Evolutionary conservation across 2,329 filamentous ascomycete species (phyloP).

Genomic region (Sporothrix sp.): DNA sequence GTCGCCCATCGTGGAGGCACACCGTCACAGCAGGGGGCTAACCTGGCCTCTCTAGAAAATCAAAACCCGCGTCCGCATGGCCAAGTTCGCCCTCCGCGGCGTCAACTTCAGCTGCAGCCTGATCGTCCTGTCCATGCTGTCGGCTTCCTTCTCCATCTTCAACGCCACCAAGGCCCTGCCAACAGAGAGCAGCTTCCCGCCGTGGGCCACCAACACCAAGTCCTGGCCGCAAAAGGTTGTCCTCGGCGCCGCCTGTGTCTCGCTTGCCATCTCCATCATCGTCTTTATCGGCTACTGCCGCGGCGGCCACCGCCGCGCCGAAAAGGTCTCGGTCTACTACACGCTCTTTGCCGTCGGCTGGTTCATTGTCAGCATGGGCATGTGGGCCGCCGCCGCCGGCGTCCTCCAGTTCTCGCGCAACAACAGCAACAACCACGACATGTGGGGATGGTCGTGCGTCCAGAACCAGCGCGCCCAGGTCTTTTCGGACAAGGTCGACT

Average conservation of each 20-base stretch:
- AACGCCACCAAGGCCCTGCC: slow-evolving; percentile 71
- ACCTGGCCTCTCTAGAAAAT: slow-evolving; percentile 58
- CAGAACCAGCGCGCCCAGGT: slow-evolving; percentile 72
- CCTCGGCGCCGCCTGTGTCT: slow-evolving; percentile 68
- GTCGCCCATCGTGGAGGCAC: no score
- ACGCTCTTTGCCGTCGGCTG: slow-evolving; percentile 86
- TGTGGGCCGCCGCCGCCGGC: slow-evolving; percentile 83
- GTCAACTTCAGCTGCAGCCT: slow-evolving; percentile 96
- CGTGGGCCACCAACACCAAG: slow-evolving; percentile 73
- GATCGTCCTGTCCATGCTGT: slow-evolving; percentile 85
- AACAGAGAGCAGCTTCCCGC: slow-evolving; percentile 65
- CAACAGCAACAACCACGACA: slow-evolving; percentile 68
- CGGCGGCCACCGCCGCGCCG: slow-evolving; percentile 77
- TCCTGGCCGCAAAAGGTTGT: slow-evolving; percentile 86
- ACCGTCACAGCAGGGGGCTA: no score
- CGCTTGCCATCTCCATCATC: slow-evolving; percentile 65
- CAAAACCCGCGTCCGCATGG: slow-evolving; percentile 81
- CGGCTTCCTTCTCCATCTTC: slow-evolving; percentile 85
- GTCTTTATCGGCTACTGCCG: slow-evolving; percentile 82
- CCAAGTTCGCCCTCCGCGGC: slow-evolving; percentile 88
- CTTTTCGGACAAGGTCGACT: slow-evolving; percentile 74
- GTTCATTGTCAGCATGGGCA: slow-evolving; percentile 85
- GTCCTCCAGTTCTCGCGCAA: slow-evolving; percentile 71
- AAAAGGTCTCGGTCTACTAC: slow-evolving; percentile 93
- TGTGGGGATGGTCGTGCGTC: slow-evolving; percentile 98